Evolutionary conservation across 139 green algal species (phyloP).

Genomic region (Coccomyxa sp.): DNA sequence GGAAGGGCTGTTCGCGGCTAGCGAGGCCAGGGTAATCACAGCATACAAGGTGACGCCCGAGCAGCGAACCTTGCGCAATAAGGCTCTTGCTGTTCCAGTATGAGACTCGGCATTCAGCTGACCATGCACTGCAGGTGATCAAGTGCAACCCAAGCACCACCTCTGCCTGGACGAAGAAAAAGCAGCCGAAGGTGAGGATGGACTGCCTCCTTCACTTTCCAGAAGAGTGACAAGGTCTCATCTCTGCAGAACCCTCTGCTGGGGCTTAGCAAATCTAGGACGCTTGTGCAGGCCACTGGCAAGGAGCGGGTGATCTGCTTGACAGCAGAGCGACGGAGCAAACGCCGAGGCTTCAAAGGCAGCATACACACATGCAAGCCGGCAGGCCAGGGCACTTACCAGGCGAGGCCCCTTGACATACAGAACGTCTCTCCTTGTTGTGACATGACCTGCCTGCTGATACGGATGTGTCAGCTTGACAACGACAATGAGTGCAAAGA

Average conservation of each 20-base stretch:
- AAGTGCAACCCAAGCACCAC: constrained; percentile 20
- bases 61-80: not conserved
- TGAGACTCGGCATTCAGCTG: not conserved
- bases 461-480: no score
- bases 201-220: not conserved
- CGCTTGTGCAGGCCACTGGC: constrained; percentile 24
- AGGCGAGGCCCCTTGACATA: not conserved
- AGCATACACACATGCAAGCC: not conserved
- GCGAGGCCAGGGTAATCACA: constrained; percentile 35
- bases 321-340: constrained; percentile 38
- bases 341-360: constrained; percentile 36
- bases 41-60: constrained; percentile 23
- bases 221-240: not conserved
- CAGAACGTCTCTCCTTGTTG: not conserved
- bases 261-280: not conserved
- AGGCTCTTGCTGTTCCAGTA: constrained; percentile 1
- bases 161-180: constrained; percentile 8
- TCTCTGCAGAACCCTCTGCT: no score
- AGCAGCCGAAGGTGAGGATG: constrained; percentile 7
- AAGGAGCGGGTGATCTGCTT: constrained; percentile 47
- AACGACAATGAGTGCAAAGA: not conserved
- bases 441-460: not conserved
- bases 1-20: constrained; percentile 30
- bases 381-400: not conserved
- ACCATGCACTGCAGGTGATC: constrained; percentile 7